Evolutionary conservation across 192 early-diverging fungal genomes (phyloP), one percentile per base, ranked within the genome.

Genomic region (Chytriomyces sp.): DNA sequence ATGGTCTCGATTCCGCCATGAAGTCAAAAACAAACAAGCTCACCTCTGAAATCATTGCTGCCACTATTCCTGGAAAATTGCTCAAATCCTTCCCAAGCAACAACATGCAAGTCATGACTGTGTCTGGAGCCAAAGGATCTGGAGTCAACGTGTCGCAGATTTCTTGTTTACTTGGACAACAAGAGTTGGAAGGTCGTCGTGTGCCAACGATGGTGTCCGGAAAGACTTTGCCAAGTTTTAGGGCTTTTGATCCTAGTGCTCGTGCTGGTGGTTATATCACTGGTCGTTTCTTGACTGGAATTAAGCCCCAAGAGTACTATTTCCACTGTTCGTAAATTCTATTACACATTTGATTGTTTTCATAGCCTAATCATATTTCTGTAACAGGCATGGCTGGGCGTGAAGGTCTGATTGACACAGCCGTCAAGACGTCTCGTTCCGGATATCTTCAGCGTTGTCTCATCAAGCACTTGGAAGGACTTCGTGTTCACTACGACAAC

Each of bases 381-480:
- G 11, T 16, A 11, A 26, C 53, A 72, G 70, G 95, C 79, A 99
- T 99, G 98, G 97, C 97, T 72, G 98, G 98, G 79, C 93, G 98
- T 84, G 98, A 99, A 88, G 98, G 98, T 72, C 86, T 99, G n/a
- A 98, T 99, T 69, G 98, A 99, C 87, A 99, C 98, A 7, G 98
- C 98, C 72, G 98, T 99, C 82, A 99, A 99, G 87, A 99, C 98
- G 0, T 96, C 97, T 61, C 92, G 95, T 73, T 98, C 98, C 16
- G 98, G 98, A 45, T 99, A 99, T 80, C 84, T 99, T 72, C 98
- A 99, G 83, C 94, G 98, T 80, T 98, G 98, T 87, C 88, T 99
- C 73, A 97, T 99, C 81, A 99, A 99, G 89, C 96, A 97, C 76
- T 82, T 99, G 80, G 98, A 99, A 88, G 95, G 96, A 61, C 86